Evolutionary conservation across 2,329 filamentous ascomycete species (phyloP).

Genomic region (Penicillium freii): DNA sequence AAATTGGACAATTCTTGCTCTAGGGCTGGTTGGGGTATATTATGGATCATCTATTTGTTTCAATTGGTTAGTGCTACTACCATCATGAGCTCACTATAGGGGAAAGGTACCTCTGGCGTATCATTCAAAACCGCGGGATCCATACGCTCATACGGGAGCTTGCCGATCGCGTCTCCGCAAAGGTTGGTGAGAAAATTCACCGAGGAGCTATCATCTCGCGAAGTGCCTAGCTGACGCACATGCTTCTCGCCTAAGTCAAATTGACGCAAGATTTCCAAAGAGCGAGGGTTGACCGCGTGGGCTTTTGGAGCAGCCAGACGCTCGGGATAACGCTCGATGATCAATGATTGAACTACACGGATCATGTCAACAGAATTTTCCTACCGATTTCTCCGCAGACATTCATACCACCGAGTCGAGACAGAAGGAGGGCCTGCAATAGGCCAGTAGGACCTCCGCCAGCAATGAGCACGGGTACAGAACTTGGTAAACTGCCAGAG

Average conservation of each 20-base stretch:
- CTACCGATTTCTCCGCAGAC: background rate
- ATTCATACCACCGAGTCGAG: constrained; percentile 26
- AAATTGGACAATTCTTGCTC: constrained; percentile 6
- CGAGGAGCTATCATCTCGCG: constrained; percentile 35
- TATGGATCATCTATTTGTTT: constrained; percentile 9
- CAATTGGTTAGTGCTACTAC: background rate
- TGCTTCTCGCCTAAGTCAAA: constrained; percentile 17
- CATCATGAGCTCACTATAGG: no score
- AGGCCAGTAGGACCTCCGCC: constrained; percentile 40
- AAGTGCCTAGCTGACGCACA: constrained; percentile 31
- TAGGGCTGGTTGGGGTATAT: constrained; percentile 15
- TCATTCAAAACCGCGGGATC: constrained; percentile 29
- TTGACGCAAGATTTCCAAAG: constrained; percentile 25
- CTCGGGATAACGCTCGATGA: constrained; percentile 24
- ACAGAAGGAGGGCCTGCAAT: constrained; percentile 34
- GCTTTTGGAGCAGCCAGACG: constrained; percentile 24
- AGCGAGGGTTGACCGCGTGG: constrained; percentile 25
- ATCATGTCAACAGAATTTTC: background rate
- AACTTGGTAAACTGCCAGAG: background rate
- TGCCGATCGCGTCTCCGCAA: constrained; percentile 34
- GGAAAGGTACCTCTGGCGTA: constrained; percentile 33
- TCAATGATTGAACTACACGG: constrained; percentile 7
- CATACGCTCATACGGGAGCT: constrained; percentile 31
- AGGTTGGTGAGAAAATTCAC: constrained; percentile 41
- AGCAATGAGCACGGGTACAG: constrained; percentile 32